Evolutionary conservation across 345 rosid genomes (phyloP), one percentile per base, ranked within the genome.

Genomic region (Camelina hispida): DNA sequence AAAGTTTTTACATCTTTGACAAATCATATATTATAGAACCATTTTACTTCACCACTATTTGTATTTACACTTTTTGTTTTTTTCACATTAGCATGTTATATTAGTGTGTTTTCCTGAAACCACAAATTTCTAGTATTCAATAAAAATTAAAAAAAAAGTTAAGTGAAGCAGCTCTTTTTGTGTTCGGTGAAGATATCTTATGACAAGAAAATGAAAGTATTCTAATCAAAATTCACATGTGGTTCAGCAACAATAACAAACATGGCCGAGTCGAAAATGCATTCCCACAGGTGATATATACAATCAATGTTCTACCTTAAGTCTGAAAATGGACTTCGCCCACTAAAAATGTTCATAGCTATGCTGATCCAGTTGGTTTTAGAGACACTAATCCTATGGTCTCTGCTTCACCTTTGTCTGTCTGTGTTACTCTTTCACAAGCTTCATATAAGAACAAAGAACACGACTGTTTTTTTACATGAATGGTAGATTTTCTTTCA

Each of bases 1-100:
- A 6, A 42, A 53, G 54, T 42, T 52, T 62, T 62, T 72, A 30
- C 22, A 34, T 52, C 46, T 54, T 63, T 42, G 57, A 16, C 40
- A 54, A 64, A 55, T 43, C 42, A 57, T 66, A 66, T 58, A 66
- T 58, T 14, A 37, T 20, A 16, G 2, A 43, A 11, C 25, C 43
- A 6, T 53, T 53, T 38, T 64, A 44, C 56, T 28, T 64, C 47
- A 32, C 9, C 1, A 42, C n/a, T 28, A 40, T 43, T 23, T 15
- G 38, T 22, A 25, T 15, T 5, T 63, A 23, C 12, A 10, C 43
- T 11, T 11, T 28, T 28, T 28, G 30, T 28, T 28, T 28, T 28
- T 38, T 40, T 40, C 12, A 40, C 43, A 6, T 11, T 46, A 30
- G 32, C 42, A 30, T 65, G 43, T 30, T 62, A 12, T 47, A 12